phyloP scores from a whole-genome alignment of 164 flowering plant genomes.

The Nymphaea colorata region DNA sequence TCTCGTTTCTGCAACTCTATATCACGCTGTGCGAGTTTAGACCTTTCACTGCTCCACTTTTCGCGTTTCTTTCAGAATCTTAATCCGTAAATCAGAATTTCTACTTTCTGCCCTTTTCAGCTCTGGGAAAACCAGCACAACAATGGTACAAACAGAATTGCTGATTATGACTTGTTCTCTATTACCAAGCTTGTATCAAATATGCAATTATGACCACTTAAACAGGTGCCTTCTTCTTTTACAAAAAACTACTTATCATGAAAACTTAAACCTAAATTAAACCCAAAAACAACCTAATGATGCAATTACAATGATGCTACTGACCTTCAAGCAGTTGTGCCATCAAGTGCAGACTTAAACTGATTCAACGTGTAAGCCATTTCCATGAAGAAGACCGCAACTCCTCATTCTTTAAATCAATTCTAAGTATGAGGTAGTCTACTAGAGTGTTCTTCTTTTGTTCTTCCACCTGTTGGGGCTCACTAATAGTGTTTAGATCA shows the following conservation, averaged over 20 bases:
- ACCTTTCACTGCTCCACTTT: slow-evolving; percentile 11
- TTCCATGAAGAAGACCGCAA: slow-evolving; percentile 7
- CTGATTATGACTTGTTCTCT: no score
- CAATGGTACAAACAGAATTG: no score
- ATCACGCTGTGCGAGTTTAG: slow-evolving; percentile 22
- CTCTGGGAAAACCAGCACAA: not conserved
- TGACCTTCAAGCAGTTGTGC: not conserved
- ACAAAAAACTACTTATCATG: no score
- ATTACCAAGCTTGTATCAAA: no score
- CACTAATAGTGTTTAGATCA: slow-evolving; percentile 61
- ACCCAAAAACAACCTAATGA: no score
- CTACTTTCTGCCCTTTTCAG: not conserved
- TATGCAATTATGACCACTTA: no score
- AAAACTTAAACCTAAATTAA: no score
- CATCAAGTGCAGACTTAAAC: not conserved
- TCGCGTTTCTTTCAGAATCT: slow-evolving; percentile 37
- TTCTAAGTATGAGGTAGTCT: slow-evolving; percentile 39
- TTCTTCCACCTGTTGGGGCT: slow-evolving; percentile 59
- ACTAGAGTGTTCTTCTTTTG: slow-evolving; percentile 59
- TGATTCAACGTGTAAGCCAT: not conserved
- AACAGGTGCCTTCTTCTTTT: no score
- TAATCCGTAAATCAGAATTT: slow-evolving; percentile 1
- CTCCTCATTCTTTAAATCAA: slow-evolving; percentile 49
- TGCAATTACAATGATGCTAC: not conserved
- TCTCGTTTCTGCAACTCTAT: slow-evolving; percentile 36